These are phyloP conservation scores for Discostella pseudostelligera DNA, from an alignment of 108 stramenopile genomes.

Conservation along the genomic window DNA sequence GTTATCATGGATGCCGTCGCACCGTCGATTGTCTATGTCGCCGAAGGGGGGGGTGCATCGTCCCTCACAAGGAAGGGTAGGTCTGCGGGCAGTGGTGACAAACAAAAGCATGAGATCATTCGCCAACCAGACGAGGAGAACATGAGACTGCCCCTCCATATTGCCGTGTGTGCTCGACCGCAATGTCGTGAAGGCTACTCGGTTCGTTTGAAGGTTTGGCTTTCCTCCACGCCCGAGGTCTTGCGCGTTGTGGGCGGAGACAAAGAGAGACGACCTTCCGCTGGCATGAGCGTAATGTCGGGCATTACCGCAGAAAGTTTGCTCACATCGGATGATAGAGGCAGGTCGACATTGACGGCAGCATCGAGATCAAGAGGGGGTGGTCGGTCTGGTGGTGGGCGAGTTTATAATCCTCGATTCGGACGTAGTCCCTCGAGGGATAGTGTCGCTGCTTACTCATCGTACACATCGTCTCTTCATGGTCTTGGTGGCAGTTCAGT, in stretches of 20 bases:
- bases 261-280: not conserved
- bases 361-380: not conserved
- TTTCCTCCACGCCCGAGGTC: constrained; percentile 25
- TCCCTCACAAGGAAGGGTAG: not conserved
- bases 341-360: constrained; percentile 1
- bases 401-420: constrained; percentile 51
- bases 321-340: not conserved
- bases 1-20: not conserved
- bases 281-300: not conserved
- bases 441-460: constrained; percentile 18
- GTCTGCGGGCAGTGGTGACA: not conserved
- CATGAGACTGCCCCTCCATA: constrained; percentile 46
- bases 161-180: constrained; percentile 40
- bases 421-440: constrained; percentile 43
- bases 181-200: constrained; percentile 20
- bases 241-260: not conserved
- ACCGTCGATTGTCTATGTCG: not conserved
- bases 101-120: constrained; percentile 3
- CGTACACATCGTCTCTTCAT: constrained; percentile 17
- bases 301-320: not conserved
- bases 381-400: constrained; percentile 5
- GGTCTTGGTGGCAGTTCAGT: constrained; percentile 8
- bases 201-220: constrained; percentile 26
- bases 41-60: not conserved
- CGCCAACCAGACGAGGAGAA: constrained; percentile 43